Base-by-base conservation (phyloP, 495 filamentous ascomycete species). In the Neohortaea acidophila region DNA sequence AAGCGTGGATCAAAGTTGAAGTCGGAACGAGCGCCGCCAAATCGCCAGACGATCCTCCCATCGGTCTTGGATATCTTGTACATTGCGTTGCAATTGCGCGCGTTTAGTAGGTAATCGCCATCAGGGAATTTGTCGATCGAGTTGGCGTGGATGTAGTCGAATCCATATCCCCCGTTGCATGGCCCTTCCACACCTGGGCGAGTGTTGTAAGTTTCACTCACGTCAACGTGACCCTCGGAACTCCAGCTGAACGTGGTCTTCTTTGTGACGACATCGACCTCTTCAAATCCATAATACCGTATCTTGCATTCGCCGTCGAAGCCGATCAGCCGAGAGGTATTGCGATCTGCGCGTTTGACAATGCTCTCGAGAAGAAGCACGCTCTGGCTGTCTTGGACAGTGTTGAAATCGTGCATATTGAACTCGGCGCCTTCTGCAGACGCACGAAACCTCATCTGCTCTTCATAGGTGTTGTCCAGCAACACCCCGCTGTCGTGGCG, bases 21-120 rank as follows among this genome's bases (percentile, higher is more conserved):
- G 22, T 34, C 40, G 21, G 21, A 26, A 9, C 19, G 17, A 10
- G 13, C 10, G 10, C 42, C 42, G 14, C 36, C 41, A 7, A 49
- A 25, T 1, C 33, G 26, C 46, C 46, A 49, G 15, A 49, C 36
- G 13, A 41, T 36, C 21, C 28, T 30, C 2, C 42, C 38, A 29
- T 45, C 43, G 24, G 14, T 17, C 13, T 9, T 20, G 15, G 26
- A 28, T 22, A 45, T 37, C n/a, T 36, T 26, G 26, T 45, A 45
- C 4, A 39, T 23, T n/a, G 41, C 19, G 17, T 25, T 29, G 2
- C 15, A 30, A 17, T 38, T 41, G 17, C 46, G 34, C 2, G 15
- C 34, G 5, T 42, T 45, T 14, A 49, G 26, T 1, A 49, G 29
- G 25, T 49, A 49, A 30, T 45, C 24, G n/a, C 46, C 43, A 15